Evolutionary conservation across 1,139 yeast species (phyloP).

Genomic region (Arxiozyma slooffiae): DNA sequence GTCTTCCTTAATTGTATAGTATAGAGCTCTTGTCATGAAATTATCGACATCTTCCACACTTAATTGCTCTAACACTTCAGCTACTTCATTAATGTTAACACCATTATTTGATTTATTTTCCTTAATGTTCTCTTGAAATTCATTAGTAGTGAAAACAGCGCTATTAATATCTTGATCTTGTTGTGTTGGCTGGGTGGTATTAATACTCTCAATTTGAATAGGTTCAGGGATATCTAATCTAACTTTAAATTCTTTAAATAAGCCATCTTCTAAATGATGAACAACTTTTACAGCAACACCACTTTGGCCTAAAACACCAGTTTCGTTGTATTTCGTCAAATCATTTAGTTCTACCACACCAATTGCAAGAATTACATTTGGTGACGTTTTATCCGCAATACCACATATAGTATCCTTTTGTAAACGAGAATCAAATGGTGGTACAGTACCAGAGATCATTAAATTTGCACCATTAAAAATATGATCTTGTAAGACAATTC

Average conservation of each 20-base stretch:
- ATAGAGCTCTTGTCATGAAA: conserved; percentile 56
- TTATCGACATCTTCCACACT: conserved; percentile 66
- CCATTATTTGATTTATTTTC: neutral
- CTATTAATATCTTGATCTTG: conserved; percentile 9
- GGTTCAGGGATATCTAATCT: conserved; percentile 35
- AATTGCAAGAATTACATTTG: conserved; percentile 62
- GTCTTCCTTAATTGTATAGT: conserved; percentile 58
- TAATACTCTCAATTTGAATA: conserved; percentile 6
- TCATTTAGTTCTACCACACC: conserved; percentile 52
- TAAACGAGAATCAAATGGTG: conserved; percentile 52
- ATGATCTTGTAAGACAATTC: conserved; percentile 49
- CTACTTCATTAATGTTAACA: conserved; percentile 11
- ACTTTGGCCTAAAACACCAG: conserved; percentile 40
- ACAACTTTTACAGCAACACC: conserved; percentile 61
- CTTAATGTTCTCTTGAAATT: neutral
- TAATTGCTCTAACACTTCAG: conserved; percentile 35
- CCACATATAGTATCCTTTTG: conserved; percentile 56
- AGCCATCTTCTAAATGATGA: conserved; percentile 47
- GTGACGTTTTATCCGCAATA: conserved; percentile 50
- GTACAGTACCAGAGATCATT: conserved; percentile 84
- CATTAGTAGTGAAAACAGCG: neutral
- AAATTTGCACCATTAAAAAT: conserved; percentile 72
- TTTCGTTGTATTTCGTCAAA: conserved; percentile 1
- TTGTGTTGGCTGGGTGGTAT: conserved; percentile 12
- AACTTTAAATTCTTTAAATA: conserved; percentile 39